phyloP scores from a whole-genome alignment of 306 rosid genomes.

The Canavalia gladiata region DNA sequence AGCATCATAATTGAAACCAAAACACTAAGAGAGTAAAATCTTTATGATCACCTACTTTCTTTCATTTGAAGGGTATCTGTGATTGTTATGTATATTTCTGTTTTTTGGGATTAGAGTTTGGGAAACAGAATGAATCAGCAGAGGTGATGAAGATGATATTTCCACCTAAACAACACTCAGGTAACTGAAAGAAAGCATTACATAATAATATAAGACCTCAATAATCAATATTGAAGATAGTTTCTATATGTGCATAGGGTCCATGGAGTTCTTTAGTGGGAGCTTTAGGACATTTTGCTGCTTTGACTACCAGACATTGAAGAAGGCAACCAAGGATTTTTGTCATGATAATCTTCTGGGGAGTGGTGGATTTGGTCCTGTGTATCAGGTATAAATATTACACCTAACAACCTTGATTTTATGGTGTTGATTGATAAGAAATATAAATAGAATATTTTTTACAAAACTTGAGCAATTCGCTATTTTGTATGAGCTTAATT shows the following conservation, averaged over 20 bases:
- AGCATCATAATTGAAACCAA: background rate
- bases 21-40: background rate
- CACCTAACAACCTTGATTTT: conserved; percentile 7
- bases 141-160: conserved; percentile 55
- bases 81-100: conserved; percentile 29
- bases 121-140: conserved; percentile 52
- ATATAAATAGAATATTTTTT: no score
- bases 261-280: conserved; percentile 66
- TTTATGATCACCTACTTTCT: background rate
- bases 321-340: conserved; percentile 81
- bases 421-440: no score
- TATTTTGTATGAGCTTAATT: no score
- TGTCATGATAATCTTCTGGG: conserved; percentile 76
- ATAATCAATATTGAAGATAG: background rate
- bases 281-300: conserved; percentile 67
- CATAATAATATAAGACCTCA: no score
- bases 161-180: conserved; percentile 52
- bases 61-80: no score
- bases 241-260: conserved; percentile 50
- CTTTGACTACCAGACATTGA: conserved; percentile 71
- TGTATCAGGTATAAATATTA: conserved; percentile 75
- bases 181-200: conserved; percentile 48
- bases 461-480: no score
- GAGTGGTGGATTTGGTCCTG: conserved; percentile 97
- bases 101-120: conserved; percentile 47